Evolutionary conservation across 192 early-diverging fungal species (phyloP).

Genomic region (Coemansia sp.): DNA sequence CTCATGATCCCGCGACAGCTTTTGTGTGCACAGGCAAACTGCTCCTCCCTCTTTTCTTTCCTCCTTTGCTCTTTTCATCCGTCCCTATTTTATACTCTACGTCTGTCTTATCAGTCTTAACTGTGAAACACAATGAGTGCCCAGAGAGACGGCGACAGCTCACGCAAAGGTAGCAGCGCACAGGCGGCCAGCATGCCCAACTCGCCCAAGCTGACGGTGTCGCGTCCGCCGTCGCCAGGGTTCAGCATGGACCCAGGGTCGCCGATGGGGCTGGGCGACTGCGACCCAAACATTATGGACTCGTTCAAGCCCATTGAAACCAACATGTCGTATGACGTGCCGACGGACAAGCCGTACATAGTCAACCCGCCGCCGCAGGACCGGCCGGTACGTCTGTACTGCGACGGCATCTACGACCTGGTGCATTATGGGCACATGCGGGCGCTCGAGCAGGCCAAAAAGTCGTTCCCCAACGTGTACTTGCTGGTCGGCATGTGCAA

Average conservation of each 20-base stretch:
- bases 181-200: conserved; percentile 31
- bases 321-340: conserved; percentile 39
- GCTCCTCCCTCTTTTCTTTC: conserved; percentile 6
- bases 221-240: conserved; percentile 39
- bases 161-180: conserved; percentile 14
- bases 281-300: conserved; percentile 38
- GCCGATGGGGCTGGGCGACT: conserved; percentile 50
- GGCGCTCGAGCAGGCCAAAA: conserved; percentile 82
- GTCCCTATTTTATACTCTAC: conserved; percentile 2
- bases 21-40: background rate
- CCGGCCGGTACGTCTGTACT: conserved; percentile 76
- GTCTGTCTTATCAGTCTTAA: background rate
- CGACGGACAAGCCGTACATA: conserved; percentile 50
- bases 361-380: conserved; percentile 69
- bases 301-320: conserved; percentile 41
- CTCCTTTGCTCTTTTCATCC: conserved; percentile 11
- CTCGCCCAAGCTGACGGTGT: conserved; percentile 32
- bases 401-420: conserved; percentile 84
- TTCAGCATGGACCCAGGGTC: conserved; percentile 33
- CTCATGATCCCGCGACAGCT: background rate
- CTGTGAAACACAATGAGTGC: conserved; percentile 8
- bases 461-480: conserved; percentile 71
- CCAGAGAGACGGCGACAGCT: conserved; percentile 12
- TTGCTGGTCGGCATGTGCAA: conserved; percentile 77
- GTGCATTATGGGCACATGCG: conserved; percentile 83